phyloP scores from a whole-genome alignment of 2,329 filamentous ascomycete genomes.

The Sphaceloma murrayae region DNA sequence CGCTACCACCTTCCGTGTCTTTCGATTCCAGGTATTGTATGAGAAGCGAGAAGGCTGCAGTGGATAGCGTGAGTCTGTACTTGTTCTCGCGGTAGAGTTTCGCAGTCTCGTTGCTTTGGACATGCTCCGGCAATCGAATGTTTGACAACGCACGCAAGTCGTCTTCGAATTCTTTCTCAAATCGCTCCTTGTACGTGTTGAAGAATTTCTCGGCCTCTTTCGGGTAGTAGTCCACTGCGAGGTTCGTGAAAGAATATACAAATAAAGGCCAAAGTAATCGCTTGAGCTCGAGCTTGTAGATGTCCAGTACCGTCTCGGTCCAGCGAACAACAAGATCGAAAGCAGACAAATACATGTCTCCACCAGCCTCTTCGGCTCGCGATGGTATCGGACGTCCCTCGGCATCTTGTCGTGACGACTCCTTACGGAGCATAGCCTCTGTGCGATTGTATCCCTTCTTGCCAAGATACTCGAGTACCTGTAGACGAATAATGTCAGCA shows the following conservation, averaged over 20 bases:
- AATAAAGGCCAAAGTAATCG: slow-evolving; percentile 90
- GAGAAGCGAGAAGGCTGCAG: slow-evolving; percentile 69
- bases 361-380: slow-evolving; percentile 56
- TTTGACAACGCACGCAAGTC: slow-evolving; percentile 67
- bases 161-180: slow-evolving; percentile 68
- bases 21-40: slow-evolving; percentile 88
- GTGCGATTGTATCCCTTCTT: slow-evolving; percentile 93
- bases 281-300: slow-evolving; percentile 88
- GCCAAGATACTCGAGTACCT: slow-evolving; percentile 88
- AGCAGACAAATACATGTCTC: slow-evolving; percentile 66
- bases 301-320: slow-evolving; percentile 83
- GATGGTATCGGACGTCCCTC: slow-evolving; percentile 66
- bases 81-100: slow-evolving; percentile 77
- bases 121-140: slow-evolving; percentile 67
- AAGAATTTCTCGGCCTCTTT: slow-evolving; percentile 68
- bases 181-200: slow-evolving; percentile 55
- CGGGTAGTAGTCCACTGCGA: slow-evolving; percentile 61
- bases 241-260: slow-evolving; percentile 80
- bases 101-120: slow-evolving; percentile 65
- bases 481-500: slow-evolving; percentile 18
- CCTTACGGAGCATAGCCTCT: slow-evolving; percentile 83
- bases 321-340: slow-evolving; percentile 50
- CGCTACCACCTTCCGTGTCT: slow-evolving; percentile 65
- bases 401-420: slow-evolving; percentile 73
- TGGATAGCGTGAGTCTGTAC: slow-evolving; percentile 83